Conservation (phyloP, 2,329 filamentous ascomycete genomes). For the Xylariaceae sp. region DNA sequence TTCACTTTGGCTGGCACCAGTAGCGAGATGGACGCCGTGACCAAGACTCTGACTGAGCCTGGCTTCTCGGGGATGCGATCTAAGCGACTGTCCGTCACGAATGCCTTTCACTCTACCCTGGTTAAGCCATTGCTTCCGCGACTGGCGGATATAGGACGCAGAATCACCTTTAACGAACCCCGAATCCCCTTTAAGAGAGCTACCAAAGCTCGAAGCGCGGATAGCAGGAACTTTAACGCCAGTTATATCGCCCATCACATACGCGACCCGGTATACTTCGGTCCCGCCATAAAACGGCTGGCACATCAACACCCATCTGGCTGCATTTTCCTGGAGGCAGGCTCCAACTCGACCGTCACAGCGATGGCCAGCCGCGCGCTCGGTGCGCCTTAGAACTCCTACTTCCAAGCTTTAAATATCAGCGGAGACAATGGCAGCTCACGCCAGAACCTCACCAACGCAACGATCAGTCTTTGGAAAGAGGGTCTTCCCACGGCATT, state of each 20-base stretch:
- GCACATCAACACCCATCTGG: conserved; percentile 1
- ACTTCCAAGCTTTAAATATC: background rate
- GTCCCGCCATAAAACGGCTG: conserved; percentile 5
- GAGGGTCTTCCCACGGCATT: background rate
- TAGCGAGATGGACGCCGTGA: background rate
- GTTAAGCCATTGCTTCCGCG: conserved; percentile 10
- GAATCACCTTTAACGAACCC: conserved; percentile 6
- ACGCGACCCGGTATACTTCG: conserved; percentile 9
- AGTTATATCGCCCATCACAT: conserved; percentile 3
- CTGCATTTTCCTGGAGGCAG: conserved; percentile 8
- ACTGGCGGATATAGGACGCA: conserved; percentile 5
- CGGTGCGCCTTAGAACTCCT: background rate
- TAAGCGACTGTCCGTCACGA: conserved; percentile 11
- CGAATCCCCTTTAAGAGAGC: conserved; percentile 11
- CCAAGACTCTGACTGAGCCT: background rate
- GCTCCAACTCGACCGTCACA: conserved; percentile 3
- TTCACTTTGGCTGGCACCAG: conserved; percentile 12
- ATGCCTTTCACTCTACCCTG: conserved; percentile 18
- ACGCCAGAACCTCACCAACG: background rate
- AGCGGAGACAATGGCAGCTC: background rate
- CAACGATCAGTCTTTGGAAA: background rate
- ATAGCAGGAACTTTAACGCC: conserved; percentile 1
- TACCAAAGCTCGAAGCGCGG: conserved; percentile 10
- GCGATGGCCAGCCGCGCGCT: conserved; percentile 40
- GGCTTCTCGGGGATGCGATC: background rate